Base-by-base conservation (phyloP, 2,329 filamentous ascomycete genomes). In the Fusarium sp. region DNA sequence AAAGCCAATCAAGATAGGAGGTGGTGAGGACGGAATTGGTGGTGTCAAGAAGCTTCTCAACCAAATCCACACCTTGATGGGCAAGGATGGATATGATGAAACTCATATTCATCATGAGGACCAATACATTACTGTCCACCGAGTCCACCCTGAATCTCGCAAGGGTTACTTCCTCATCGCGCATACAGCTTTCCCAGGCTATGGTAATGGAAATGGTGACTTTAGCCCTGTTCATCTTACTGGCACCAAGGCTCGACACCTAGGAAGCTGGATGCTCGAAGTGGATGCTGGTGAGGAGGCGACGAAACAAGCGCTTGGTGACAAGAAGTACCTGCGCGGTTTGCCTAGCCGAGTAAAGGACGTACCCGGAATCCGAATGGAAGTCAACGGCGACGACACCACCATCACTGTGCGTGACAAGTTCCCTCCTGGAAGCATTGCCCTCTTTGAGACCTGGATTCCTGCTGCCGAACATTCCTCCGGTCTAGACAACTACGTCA, bases 61-160 rank as follows among this genome's bases (percentile, higher is more conserved):
- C 78, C 90, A 95, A 75, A 95, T 99, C 50, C 97, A 99, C 78
- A 94, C 91, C 9, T 86, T 94, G 67, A 98, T 99, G 96, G 96
- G 96, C 67, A 92, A 94, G 76, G 93, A 98, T 69, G 92, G 92
- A 20, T 99, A 97, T 76, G 91, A 94, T 57, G 96, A 99, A 79
- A 97, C 94, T 9, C 95, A 97, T 75, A 93, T 99, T 54, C 95
- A 99, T 76, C 96, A 99, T 77, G 94, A 98, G 69, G 92, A 93
- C 57, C 92, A 99, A 78, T 97, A 97, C 77, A 92, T 99, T 75
- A 99, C 96, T 1, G 93, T 99, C 8, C 96, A 99, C 78, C 87
- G 97, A 65, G 93, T 98, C 4, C 94, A 99, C 76, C 96, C 95
- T 0, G 90, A 92, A 76, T 97, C 93, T 2, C 88, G 96, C 61